A percentile compares a stretch with the other conserved stretches of the same genome.
These are phyloP conservation scores for Parathielavia hyrcaniae DNA, from an alignment of 495 filamentous ascomycete species.

Conservation along the genomic window DNA sequence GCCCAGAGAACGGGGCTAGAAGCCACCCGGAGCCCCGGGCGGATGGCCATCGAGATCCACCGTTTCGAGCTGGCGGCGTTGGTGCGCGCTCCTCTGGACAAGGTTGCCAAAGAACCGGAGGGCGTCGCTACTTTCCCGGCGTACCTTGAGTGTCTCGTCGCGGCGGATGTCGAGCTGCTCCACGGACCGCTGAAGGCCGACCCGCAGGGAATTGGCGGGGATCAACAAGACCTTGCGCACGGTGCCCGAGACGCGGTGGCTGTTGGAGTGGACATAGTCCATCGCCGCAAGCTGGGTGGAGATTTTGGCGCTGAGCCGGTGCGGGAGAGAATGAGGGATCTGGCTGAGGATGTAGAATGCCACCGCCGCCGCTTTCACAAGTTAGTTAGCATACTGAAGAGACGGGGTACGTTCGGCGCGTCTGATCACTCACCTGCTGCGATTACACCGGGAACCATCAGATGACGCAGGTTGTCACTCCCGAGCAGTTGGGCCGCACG, in stretches of 20 bases:
- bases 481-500: constrained; percentile 74
- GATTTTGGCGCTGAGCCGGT: constrained; percentile 80
- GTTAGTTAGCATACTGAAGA: constrained; percentile 13
- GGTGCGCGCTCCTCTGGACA: constrained; percentile 64
- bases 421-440: constrained; percentile 58
- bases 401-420: neutral
- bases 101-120: constrained; percentile 84
- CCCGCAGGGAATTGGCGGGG: constrained; percentile 74
- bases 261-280: constrained; percentile 90
- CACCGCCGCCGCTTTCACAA: constrained; percentile 57
- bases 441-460: constrained; percentile 75
- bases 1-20: neutral
- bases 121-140: constrained; percentile 66
- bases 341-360: constrained; percentile 73
- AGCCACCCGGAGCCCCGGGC: constrained; percentile 31
- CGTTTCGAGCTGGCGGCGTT: constrained; percentile 63
- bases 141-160: constrained; percentile 71
- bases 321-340: constrained; percentile 81
- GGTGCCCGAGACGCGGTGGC: constrained; percentile 70
- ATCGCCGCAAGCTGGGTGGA: constrained; percentile 65
- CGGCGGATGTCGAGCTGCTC: constrained; percentile 71
- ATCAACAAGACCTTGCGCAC: constrained; percentile 80
- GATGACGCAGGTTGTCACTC: constrained; percentile 69
- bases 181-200: constrained; percentile 70
- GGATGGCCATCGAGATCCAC: constrained; percentile 74